Base-by-base conservation (phyloP, 2,329 filamentous ascomycete genomes). In the Penicillium vulpinum region DNA sequence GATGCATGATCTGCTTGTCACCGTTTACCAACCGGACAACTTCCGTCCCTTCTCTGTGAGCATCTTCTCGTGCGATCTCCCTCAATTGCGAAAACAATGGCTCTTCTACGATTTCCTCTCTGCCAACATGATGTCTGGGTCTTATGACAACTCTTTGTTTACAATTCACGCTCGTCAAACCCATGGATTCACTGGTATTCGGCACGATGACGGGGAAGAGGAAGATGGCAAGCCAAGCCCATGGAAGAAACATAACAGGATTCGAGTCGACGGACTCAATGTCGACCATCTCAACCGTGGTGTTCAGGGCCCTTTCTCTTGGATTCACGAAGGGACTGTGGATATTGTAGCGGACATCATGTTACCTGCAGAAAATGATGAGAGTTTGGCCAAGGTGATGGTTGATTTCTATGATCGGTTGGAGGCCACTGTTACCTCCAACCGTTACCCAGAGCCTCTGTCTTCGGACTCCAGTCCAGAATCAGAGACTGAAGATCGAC, bases 101-200 rank as follows among this genome's bases (percentile, higher is more conserved):
- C 82, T 99, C 0, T 97, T 97, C 73, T 99, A 99, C 78, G 94
- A 99, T 73, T 95, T 99, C 65, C 78, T 99, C 28, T 94, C 90
- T 0, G 94, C 94, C 18, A 97, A 91, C 70, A 93, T 94, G 74
- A 96, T 97, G 85, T 96, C 91, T 13, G 94, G 94, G 2, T 94
- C 92, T 0, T 96, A 90, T 66, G 94, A 99, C 70, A 91, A 94
- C 54, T 97, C 94, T 0, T 82, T 99, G 3, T 99, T 99, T 73
- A 97, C 92, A 0, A 96, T 99, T 45, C 94, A 99, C 73, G 94
- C 93, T 5, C 86, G 92, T 18, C 94, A 97, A 75, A 88, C 90
- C 5, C 92, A 97, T 70, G 88, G 90, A 40, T 86, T 89, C 52
- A 86, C 88, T 0, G 86, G 89, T 9, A 82, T 83, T 5, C 82